Base-by-base conservation (phyloP, 2,329 filamentous ascomycete species). In the Phoma sp. region DNA sequence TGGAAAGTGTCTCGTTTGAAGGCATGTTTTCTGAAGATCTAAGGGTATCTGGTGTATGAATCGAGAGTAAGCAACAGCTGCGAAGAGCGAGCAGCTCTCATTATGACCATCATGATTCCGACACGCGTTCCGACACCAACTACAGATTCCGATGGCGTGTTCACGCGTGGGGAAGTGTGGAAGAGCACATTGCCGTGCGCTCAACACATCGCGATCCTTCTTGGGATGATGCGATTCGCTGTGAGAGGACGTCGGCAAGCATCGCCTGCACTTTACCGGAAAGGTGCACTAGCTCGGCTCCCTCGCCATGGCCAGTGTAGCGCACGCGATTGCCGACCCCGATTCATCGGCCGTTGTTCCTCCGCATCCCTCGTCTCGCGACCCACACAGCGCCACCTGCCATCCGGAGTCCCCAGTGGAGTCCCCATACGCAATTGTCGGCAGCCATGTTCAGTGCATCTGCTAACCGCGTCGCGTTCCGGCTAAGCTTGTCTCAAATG, bases 1-100 rank as follows among this genome's bases (percentile, higher is more conserved):
- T 72, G 49, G 68, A 66, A n/a, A 57, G 29, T 11, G 45, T 53
- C 39, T 59, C 64, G 56, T 65, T 66, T 15, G 70, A 73, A 59
- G 67, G 66, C 69, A 72, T 71, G 28, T 39, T 62, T 56, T 23
- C 14, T 18, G 12, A 12, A 25, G 7, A 20, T 20, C 21, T 17
- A 50, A 33, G 15, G 4, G 20, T 23, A 18, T 26, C 9, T 23
- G 39, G 18, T 3, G 21, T 9, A 20, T 17, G 33, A 30, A 21
- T 29, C 15, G 18, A 43, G 21, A 32, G 18, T n/a, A 17, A 39
- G 18, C 11, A 37, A 38, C 36, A 20, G 10, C 32, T 23, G 18
- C 25, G 23, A 51, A 56, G 52, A 49, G 59, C 58, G 59, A 53
- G 36, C 14, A 37, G 39, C 33, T 28, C 51, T 26, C 56, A 59